phyloP scores from a whole-genome alignment of 2,329 filamentous ascomycete species.

The Pyrenochaeta sp. region DNA sequence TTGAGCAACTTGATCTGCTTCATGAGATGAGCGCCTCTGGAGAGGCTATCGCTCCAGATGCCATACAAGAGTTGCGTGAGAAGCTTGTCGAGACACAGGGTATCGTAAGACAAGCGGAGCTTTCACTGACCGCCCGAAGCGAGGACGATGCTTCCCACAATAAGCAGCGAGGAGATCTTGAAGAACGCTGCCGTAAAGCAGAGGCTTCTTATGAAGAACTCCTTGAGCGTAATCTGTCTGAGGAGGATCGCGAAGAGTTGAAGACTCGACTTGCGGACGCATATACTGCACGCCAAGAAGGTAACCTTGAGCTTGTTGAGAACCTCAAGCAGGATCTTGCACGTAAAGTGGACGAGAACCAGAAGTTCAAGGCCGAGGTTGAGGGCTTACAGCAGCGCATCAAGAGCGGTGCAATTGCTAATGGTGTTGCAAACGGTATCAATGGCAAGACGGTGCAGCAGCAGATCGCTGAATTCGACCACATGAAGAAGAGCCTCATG shows the following conservation, averaged over 20 bases:
- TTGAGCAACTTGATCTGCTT: conserved; percentile 81
- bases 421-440: conserved; percentile 62
- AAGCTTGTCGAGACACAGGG: conserved; percentile 89
- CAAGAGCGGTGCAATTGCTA: conserved; percentile 69
- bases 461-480: conserved; percentile 97
- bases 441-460: conserved; percentile 94
- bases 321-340: conserved; percentile 78
- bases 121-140: conserved; percentile 77
- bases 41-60: conserved; percentile 80
- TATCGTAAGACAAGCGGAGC: conserved; percentile 89
- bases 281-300: conserved; percentile 76
- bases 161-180: conserved; percentile 76
- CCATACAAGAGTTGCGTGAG: conserved; percentile 77
- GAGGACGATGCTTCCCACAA: conserved; percentile 67
- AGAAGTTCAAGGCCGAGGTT: conserved; percentile 79
- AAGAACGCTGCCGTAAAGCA: conserved; percentile 74
- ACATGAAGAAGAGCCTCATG: conserved; percentile 99
- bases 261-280: conserved; percentile 80
- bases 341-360: conserved; percentile 81
- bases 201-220: conserved; percentile 86
- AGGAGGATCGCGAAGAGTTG: conserved; percentile 82
- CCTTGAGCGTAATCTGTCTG: conserved; percentile 78
- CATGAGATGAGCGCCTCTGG: conserved; percentile 79
- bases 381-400: conserved; percentile 79
- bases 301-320: conserved; percentile 75